These are phyloP conservation scores for Brassica juncea DNA, from an alignment of 345 rosid species.

Conservation along the genomic window DNA sequence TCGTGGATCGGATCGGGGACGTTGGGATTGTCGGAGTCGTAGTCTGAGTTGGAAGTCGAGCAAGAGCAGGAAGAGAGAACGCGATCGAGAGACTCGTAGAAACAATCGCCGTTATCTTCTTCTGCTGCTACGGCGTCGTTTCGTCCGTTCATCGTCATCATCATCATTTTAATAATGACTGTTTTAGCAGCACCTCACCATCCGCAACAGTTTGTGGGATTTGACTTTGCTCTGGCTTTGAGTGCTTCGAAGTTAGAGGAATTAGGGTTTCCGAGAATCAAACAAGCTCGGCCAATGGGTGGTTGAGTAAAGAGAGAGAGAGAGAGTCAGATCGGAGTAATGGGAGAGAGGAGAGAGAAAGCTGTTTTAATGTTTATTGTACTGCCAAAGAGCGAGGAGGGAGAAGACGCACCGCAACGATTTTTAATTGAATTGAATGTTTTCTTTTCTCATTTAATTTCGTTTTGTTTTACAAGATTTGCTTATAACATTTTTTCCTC, in stretches of 20 bases:
- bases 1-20: slow-evolving; percentile 38
- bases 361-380: slow-evolving; percentile 30
- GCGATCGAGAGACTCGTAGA: slow-evolving; percentile 84
- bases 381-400: slow-evolving; percentile 15
- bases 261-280: slow-evolving; percentile 41
- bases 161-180: slow-evolving; percentile 32
- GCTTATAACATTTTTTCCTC: background rate
- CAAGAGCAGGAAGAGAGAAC: slow-evolving; percentile 71
- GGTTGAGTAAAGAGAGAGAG: slow-evolving; percentile 18
- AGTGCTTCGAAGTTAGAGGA: slow-evolving; percentile 7
- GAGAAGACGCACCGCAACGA: slow-evolving; percentile 20
- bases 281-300: slow-evolving; percentile 33
- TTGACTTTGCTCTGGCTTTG: background rate
- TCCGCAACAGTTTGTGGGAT: background rate
- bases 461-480: background rate
- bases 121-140: slow-evolving; percentile 36
- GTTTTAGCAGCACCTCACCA: slow-evolving; percentile 27
- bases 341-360: slow-evolving; percentile 27
- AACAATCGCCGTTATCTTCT: slow-evolving; percentile 54
- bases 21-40: slow-evolving; percentile 54
- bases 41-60: slow-evolving; percentile 54
- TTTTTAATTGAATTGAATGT: slow-evolving; percentile 26
- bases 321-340: slow-evolving; percentile 45
- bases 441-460: background rate
- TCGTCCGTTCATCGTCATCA: slow-evolving; percentile 37